These are phyloP conservation scores for Backusella parvicylindrica DNA, from an alignment of 192 early-diverging fungal species.

Conservation along the genomic window DNA sequence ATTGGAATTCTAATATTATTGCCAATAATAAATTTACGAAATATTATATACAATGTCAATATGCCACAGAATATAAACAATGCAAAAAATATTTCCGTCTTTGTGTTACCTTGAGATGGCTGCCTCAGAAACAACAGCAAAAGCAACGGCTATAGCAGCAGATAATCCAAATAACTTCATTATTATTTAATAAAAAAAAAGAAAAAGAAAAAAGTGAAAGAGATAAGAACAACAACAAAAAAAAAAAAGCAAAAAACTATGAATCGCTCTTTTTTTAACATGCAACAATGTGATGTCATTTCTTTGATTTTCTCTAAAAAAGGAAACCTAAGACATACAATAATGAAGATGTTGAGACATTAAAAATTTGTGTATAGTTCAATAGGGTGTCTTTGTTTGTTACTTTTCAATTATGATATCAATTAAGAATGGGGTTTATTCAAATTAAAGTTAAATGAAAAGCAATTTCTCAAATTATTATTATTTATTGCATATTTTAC, in stretches of 20 bases:
- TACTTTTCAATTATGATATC: no score
- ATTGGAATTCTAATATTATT: constrained; percentile 46
- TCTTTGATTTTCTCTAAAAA: background rate
- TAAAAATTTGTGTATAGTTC: no score
- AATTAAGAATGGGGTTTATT: no score
- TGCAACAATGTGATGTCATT: background rate
- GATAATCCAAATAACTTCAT: constrained; percentile 35
- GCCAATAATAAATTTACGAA: background rate
- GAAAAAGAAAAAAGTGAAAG: background rate
- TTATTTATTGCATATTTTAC: no score
- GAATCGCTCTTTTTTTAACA: background rate
- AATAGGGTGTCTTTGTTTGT: no score
- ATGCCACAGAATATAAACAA: background rate
- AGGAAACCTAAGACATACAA: background rate
- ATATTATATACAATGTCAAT: background rate
- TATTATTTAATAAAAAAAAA: background rate
- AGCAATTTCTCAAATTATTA: no score
- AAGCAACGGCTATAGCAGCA: constrained; percentile 7
- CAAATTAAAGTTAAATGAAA: no score
- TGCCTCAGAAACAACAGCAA: constrained; percentile 20
- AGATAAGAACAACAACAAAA: background rate
- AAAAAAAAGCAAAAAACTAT: background rate
- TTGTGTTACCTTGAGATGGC: constrained; percentile 22
- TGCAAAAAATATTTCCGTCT: background rate
- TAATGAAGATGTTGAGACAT: no score